Conservation (phyloP, 768 basidiomycete species). For the Suillus americanus region DNA sequence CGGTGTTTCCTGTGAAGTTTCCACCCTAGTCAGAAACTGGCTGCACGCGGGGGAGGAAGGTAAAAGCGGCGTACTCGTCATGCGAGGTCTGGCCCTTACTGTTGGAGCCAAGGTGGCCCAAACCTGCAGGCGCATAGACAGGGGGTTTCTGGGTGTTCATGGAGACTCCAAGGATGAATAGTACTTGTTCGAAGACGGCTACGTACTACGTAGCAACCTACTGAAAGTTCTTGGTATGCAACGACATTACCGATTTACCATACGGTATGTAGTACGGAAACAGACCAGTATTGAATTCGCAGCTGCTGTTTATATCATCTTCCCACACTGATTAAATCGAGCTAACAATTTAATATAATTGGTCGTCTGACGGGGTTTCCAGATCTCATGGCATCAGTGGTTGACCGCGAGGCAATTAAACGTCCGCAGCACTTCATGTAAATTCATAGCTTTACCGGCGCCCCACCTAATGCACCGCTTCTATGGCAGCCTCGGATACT, state of each 20-base stretch:
- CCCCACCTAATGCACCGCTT: neutral
- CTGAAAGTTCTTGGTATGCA: neutral
- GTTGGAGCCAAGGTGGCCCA: neutral
- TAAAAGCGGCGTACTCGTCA: neutral
- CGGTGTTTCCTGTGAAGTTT: neutral
- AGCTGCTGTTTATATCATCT: too few species aligned
- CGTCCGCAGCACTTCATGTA: too few species aligned
- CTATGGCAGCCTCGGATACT: neutral
- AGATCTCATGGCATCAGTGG: too few species aligned
- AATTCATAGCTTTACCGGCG: neutral
- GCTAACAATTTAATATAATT: too few species aligned
- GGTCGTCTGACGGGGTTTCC: too few species aligned
- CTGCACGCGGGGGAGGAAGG: neutral
- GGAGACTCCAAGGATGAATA: neutral
- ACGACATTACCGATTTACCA: neutral
- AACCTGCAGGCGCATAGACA: neutral
- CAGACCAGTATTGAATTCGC: too few species aligned
- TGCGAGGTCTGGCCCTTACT: neutral
- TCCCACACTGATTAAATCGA: too few species aligned
- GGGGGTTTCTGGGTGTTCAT: neutral
- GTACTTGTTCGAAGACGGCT: neutral
- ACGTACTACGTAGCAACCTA: neutral
- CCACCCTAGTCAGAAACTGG: neutral
- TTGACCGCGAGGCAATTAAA: too few species aligned
- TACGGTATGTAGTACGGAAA: too few species aligned